phyloP scores from a whole-genome alignment of 225 moss, liverwort and hornwort genomes.

The Takakia lepidozioides region DNA sequence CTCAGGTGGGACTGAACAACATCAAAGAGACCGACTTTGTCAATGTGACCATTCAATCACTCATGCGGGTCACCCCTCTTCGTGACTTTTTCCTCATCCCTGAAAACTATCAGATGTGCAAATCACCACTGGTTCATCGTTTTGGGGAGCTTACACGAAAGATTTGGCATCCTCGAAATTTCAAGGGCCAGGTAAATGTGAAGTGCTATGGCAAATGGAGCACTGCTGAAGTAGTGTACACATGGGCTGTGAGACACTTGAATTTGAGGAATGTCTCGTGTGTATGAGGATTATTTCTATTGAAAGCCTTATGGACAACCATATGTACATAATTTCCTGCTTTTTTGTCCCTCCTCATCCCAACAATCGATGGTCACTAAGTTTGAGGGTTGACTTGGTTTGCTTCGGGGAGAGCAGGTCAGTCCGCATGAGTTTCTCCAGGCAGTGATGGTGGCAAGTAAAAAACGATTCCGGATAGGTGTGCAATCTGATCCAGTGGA shows the following conservation, averaged over 20 bases:
- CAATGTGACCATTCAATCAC: constrained; percentile 85
- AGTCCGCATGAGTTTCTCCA: constrained; percentile 96
- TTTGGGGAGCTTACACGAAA: constrained; percentile 93
- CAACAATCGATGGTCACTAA: too few species aligned
- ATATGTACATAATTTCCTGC: too few species aligned
- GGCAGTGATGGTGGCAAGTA: constrained; percentile 80
- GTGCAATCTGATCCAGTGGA: constrained; percentile 78
- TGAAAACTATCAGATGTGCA: constrained; percentile 71
- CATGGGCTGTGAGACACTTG: too few species aligned
- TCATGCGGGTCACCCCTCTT: constrained; percentile 93
- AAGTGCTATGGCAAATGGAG: too few species aligned
- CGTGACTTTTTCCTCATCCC: constrained; percentile 92
- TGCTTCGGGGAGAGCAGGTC: constrained; percentile 37
- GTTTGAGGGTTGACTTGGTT: too few species aligned
- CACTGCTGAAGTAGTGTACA: too few species aligned
- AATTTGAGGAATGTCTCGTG: too few species aligned
- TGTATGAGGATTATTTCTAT: too few species aligned
- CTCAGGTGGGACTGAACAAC: constrained; percentile 75
- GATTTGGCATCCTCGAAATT: constrained; percentile 92
- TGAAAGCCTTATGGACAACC: too few species aligned
- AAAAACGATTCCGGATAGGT: constrained; percentile 70
- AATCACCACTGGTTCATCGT: constrained; percentile 84
- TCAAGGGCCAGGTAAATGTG: constrained; percentile 72
- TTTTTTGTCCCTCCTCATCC: too few species aligned
- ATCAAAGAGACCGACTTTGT: constrained; percentile 97